Base-by-base conservation (phyloP, 192 early-diverging fungal genomes). In the Coemansia asiatica region DNA sequence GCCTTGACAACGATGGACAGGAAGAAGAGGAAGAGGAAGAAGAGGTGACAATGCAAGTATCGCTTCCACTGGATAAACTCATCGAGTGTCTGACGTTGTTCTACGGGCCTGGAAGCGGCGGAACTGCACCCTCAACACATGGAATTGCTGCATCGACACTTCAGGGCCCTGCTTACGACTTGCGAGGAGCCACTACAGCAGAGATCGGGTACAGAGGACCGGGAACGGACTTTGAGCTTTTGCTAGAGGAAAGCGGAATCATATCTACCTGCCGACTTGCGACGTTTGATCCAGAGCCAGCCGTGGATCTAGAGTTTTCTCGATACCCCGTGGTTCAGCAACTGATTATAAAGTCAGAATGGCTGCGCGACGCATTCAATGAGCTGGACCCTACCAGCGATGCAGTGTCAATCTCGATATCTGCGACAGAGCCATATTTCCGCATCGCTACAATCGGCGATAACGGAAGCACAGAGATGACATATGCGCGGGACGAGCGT, bases 381-480 rank as follows among this genome's bases (percentile, higher is more conserved):
- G 86, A 87, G 66, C 77, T 87, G 10, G 86, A 87, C 35, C 67
- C 67, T 18, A 85, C 84, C 10, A 74, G 83, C 67, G 83, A 84
- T 26, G 67, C 72, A 1, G 71, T 85, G 10, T 64, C 67, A 7
- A 64, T 87, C 23, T 53, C 61, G 9, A 76, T 83, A 25, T 71
- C 85, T 0, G 65, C 76, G 28, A 55, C 48, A 1, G 78, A 70
- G 10, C 86, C 86, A 5, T 84, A 77, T 64, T 80, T 87, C 55
- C 70, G 81, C 28, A 71, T 87, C 22, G 68, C 78, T 5, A 82
- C 85, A 4, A 56, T 79, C 0, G 79, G 83, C 21, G 68, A 80
- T 28, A 71, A 69, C 16, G 86, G 86, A 23, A 83, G 76, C 60
- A 81, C 74, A 1, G 74, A 85, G 18, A 82, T 87, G 65, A 84